Evolutionary conservation across 225 moss, liverwort and hornwort species (phyloP), one percentile per base, ranked within the genome.

Genomic region (Antitrichia curtipendula): DNA sequence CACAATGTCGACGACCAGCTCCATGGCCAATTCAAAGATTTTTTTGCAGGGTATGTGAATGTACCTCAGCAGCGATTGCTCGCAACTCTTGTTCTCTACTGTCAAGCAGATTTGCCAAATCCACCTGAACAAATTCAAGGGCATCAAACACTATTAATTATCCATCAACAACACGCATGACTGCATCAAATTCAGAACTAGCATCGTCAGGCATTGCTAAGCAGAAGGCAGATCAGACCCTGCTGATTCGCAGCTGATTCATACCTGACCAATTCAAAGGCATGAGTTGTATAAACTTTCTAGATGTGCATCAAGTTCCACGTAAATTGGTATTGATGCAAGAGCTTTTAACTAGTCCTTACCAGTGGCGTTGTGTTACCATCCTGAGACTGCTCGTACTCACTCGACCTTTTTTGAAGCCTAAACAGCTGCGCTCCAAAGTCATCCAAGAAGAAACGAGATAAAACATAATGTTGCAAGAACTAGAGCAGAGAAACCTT

Each of bases 51-150:
- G 38, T 52, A 62, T 50, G 52, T 36, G 84, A 45, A 43, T 54
- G 43, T 91, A 94, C 93, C 92, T 94, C 93, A 47, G 92, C 93
- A 91, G 92, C 92, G 71, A 92, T 91, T 70, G 93, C 93, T 83
- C 93, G 92, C 87, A 92, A 75, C 80, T 94, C 93, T 90, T 94
- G 93, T 68, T 94, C 93, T 80, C 91, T 89, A 87, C 90, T 91
- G 85, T 92, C 93, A 49, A 94, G 87, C 40, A 92, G 70, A 90
- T 94, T 91, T 59, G 45, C 90, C 92, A 92, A 88, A 87, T 94
- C 92, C 74, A 92, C 93, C 93, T 94, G 87, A 76, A 40, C 75
- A 70, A 40, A 56, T 78, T 78, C 80, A 81, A 83, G 68, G 22
- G 38, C 75, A 84, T 69, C 80, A 83, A 81, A 74, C 50, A 84